A percentile compares a stretch with the other conserved stretches of the same genome.
Conservation (phyloP, 768 basidiomycete species). For the Leccinum olivaceopallidum region DNA sequence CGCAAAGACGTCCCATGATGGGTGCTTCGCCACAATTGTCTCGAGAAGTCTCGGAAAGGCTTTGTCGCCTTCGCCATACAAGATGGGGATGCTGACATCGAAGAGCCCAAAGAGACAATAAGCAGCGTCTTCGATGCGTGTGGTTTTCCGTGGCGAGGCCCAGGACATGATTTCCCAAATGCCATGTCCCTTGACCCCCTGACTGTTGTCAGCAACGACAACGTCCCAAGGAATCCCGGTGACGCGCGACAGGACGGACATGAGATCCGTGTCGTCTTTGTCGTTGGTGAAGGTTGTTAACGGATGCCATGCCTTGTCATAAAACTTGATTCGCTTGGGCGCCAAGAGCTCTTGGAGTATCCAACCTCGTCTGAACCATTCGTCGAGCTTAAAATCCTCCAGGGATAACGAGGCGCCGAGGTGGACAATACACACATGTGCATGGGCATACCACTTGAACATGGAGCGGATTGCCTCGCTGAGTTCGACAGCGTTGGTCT, state of each 20-base stretch:
- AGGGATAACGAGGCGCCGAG: slow-evolving; percentile 17
- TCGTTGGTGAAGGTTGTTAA: slow-evolving; percentile 19
- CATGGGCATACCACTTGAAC: slow-evolving; percentile 33
- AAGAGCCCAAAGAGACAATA: slow-evolving; percentile 33
- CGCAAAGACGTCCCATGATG: no score
- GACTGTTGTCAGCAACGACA: slow-evolving; percentile 23
- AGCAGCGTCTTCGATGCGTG: slow-evolving; percentile 29
- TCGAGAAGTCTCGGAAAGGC: slow-evolving; percentile 31
- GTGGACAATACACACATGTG: slow-evolving; percentile 30
- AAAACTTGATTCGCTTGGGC: slow-evolving; percentile 29
- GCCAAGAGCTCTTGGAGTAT: slow-evolving; percentile 30
- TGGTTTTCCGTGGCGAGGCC: slow-evolving; percentile 33
- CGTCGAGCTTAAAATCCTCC: slow-evolving; percentile 19
- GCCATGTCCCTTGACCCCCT: slow-evolving; percentile 13
- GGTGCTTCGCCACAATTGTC: not conserved
- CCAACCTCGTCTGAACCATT: slow-evolving; percentile 31
- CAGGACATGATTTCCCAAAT: slow-evolving; percentile 32
- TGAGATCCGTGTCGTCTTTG: slow-evolving; percentile 10
- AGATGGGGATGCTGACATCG: slow-evolving; percentile 21
- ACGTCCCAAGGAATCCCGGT: slow-evolving; percentile 21
- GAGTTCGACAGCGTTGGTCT: slow-evolving; percentile 25
- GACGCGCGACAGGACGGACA: slow-evolving; percentile 13
- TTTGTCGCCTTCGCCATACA: slow-evolving; percentile 33
- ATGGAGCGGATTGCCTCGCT: slow-evolving; percentile 33
- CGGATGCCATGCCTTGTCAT: slow-evolving; percentile 21